Conservation (phyloP, 2,329 filamentous ascomycete species). For the Microascus cirrosus region DNA sequence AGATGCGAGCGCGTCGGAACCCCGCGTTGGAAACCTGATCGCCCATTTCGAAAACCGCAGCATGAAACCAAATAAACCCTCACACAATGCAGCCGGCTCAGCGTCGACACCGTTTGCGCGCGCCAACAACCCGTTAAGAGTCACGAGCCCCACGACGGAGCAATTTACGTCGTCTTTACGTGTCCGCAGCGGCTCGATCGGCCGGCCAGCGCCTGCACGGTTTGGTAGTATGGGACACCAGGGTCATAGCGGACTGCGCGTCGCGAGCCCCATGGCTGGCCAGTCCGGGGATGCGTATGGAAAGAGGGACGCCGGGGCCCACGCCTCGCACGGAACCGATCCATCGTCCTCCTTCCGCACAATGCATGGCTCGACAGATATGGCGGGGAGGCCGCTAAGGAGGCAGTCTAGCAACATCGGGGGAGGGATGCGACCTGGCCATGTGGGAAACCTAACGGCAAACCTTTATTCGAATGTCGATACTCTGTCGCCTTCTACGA, state of each 20-base stretch:
- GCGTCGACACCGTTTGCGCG: conserved; percentile 2
- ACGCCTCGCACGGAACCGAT: not conserved
- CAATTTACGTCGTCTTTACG: conserved; percentile 2
- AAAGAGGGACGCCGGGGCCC: not conserved
- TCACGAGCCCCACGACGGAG: conserved; percentile 2
- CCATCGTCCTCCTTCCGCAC: not conserved
- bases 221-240: conserved; percentile 4
- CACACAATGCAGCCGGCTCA: conserved; percentile 2
- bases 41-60: conserved; percentile 7
- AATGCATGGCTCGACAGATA: not conserved
- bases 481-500: not conserved
- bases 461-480: not conserved
- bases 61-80: conserved; percentile 4
- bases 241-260: conserved; percentile 1
- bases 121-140: conserved; percentile 1
- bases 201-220: not conserved
- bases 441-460: not conserved
- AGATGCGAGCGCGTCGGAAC: not conserved
- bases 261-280: conserved; percentile 1
- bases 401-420: not conserved
- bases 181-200: conserved; percentile 3
- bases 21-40: conserved; percentile 7
- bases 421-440: not conserved
- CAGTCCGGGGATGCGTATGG: conserved; percentile 1
- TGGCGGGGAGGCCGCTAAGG: not conserved